Percentiles rank a stretch among this genome's conserved stretches.
These are phyloP conservation scores for Colletotrichum lentis DNA, from an alignment of 2,329 filamentous ascomycete species.

Conservation along the genomic window DNA sequence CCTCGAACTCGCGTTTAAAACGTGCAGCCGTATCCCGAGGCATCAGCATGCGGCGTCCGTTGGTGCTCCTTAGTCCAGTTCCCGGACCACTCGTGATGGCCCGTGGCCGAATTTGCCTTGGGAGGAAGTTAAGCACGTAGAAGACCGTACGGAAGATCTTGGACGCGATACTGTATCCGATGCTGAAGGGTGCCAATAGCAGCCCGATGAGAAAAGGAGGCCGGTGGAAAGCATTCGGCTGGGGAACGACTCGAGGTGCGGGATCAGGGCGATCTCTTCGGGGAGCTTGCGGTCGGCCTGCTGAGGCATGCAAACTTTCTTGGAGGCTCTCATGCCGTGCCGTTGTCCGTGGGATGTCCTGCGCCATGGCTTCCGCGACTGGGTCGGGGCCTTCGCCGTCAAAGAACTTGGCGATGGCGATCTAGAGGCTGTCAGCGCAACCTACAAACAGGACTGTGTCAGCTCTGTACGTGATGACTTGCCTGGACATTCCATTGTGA, in stretches of 20 bases:
- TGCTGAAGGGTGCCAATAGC: slow-evolving; percentile 80
- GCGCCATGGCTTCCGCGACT: slow-evolving; percentile 76
- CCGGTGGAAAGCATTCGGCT: slow-evolving; percentile 71
- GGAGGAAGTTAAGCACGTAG: slow-evolving; percentile 82
- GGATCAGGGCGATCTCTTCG: slow-evolving; percentile 59
- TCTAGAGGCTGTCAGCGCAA: slow-evolving; percentile 59
- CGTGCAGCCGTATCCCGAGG: slow-evolving; percentile 87
- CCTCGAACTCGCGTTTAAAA: slow-evolving; percentile 92
- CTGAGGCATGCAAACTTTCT: slow-evolving; percentile 59
- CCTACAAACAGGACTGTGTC: not conserved
- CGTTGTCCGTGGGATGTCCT: slow-evolving; percentile 68
- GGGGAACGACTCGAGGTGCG: slow-evolving; percentile 87
- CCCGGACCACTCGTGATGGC: slow-evolving; percentile 62
- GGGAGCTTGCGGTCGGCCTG: slow-evolving; percentile 40
- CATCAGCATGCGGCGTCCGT: slow-evolving; percentile 77
- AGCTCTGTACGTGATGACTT: slow-evolving; percentile 37
- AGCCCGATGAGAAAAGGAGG: slow-evolving; percentile 80
- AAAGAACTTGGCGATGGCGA: slow-evolving; percentile 97
- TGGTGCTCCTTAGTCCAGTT: slow-evolving; percentile 65
- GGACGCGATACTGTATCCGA: slow-evolving; percentile 77
- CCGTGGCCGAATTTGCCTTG: slow-evolving; percentile 67
- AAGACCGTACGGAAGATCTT: slow-evolving; percentile 76
- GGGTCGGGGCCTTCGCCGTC: slow-evolving; percentile 90
- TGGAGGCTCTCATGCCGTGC: slow-evolving; percentile 78
- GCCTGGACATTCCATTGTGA: slow-evolving; percentile 98